A percentile compares a stretch with the other conserved stretches of the same genome.
These are phyloP conservation scores for Hyphopichia fennica DNA, from an alignment of 1,139 yeast genomes.

Conservation along the genomic window DNA sequence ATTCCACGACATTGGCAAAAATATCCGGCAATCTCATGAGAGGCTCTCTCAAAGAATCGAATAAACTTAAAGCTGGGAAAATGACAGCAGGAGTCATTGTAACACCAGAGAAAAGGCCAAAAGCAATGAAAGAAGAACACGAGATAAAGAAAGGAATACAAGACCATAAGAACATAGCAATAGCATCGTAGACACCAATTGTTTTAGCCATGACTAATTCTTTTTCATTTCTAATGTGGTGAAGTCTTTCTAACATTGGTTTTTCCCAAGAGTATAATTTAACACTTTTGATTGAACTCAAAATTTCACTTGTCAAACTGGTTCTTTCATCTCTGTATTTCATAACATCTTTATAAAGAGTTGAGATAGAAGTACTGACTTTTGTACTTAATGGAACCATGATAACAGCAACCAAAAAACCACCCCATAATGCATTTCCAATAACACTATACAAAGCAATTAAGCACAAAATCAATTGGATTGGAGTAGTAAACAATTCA, in stretches of 20 bases:
- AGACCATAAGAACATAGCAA: slow-evolving; percentile 35
- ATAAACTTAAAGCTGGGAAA: slow-evolving; percentile 41
- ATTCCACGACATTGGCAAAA: slow-evolving; percentile 29
- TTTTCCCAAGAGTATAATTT: slow-evolving; percentile 43
- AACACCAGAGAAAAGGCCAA: slow-evolving; percentile 20
- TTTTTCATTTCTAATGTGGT: slow-evolving; percentile 34
- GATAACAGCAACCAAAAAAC: slow-evolving; percentile 30
- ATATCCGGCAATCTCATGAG: slow-evolving; percentile 33
- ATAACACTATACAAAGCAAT: slow-evolving; percentile 27
- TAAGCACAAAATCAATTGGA: slow-evolving; percentile 28
- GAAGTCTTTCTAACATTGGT: slow-evolving; percentile 37
- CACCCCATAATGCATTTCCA: slow-evolving; percentile 37
- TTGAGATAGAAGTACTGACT: slow-evolving; percentile 28
- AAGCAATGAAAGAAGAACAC: slow-evolving; percentile 31
- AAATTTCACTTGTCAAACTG: slow-evolving; percentile 38
- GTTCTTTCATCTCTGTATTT: slow-evolving; percentile 38
- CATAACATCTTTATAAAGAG: slow-evolving; percentile 25
- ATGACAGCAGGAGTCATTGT: slow-evolving; percentile 37
- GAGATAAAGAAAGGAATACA: slow-evolving; percentile 38
- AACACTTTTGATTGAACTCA: slow-evolving; percentile 39
- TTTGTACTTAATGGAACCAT: slow-evolving; percentile 35
- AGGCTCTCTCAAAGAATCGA: slow-evolving; percentile 36
- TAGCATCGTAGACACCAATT: slow-evolving; percentile 33
- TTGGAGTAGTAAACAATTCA: slow-evolving; percentile 29
- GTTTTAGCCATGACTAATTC: slow-evolving; percentile 30